A percentile compares a stretch with the other conserved stretches of the same genome.
phyloP scores from a whole-genome alignment of 139 green algal species.

The Asterochloris erici region DNA sequence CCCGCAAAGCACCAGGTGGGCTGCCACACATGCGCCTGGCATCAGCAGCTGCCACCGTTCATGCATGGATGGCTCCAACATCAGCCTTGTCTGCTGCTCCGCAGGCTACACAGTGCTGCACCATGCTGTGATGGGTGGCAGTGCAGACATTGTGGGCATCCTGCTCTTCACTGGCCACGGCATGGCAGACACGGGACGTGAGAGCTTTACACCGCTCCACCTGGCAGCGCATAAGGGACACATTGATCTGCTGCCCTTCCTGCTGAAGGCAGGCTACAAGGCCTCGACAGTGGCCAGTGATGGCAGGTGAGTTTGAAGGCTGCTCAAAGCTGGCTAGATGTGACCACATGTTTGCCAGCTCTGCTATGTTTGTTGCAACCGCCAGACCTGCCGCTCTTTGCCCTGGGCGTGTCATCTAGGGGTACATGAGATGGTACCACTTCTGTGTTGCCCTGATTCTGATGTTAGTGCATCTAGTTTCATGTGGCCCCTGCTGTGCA shows the following conservation, averaged over 20 bases:
- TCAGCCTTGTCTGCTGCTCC: not conserved
- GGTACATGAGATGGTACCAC: no score
- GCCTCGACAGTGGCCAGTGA: slow-evolving; percentile 21
- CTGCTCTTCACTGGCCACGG: slow-evolving; percentile 26
- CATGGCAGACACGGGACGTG: not conserved
- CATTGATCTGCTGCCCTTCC: slow-evolving; percentile 22
- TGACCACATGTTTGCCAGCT: no score
- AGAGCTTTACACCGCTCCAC: slow-evolving; percentile 30
- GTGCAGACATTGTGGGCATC: slow-evolving; percentile 22
- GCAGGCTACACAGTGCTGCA: slow-evolving; percentile 32
- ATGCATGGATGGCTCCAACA: no score
- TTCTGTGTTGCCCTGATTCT: no score
- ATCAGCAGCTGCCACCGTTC: no score
- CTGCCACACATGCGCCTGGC: no score
- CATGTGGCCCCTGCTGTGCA: not conserved
- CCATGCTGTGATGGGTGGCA: slow-evolving; percentile 35
- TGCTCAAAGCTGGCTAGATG: no score
- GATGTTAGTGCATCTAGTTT: no score
- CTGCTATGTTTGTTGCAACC: no score
- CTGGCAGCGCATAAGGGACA: slow-evolving; percentile 27
- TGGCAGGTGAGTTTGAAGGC: slow-evolving; percentile 5
- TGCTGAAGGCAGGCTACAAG: slow-evolving; percentile 45
- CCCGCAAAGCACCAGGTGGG: no score
- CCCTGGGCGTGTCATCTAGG: no score
- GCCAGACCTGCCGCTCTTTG: no score